Evolutionary conservation across 495 filamentous ascomycete species (phyloP), one percentile per base, ranked within the genome.

Genomic region (Trichocladium antarcticum): DNA sequence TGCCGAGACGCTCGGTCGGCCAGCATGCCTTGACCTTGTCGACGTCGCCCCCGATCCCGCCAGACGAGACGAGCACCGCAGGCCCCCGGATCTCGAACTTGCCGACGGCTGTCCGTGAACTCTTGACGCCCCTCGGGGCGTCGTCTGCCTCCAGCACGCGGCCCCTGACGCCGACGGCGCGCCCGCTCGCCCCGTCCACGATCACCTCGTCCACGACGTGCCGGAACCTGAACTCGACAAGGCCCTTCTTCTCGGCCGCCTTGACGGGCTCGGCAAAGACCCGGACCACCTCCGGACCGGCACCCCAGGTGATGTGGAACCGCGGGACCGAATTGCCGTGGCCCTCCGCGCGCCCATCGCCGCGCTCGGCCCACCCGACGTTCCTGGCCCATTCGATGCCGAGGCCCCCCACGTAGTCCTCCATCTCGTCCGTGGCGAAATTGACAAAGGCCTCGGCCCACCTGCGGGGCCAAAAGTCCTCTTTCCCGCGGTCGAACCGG

Each of bases 361-460:
- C 73, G 10, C 72, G 63, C 64, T 76, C 73, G 21, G 72, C 73
- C 73, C 73, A 76, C 27, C 64, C 68, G 1, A 76, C 71, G 37
- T 61, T 71, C 2, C 59, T 17, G 9, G 73, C 35, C 50, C 75
- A 74, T 1, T 70, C 65, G 0, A 70, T 36, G 3, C 73, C 73
- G 32, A 54, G 56, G 11, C 57, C 67, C 57, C 70, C 70, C 40
- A 74, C 64, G 41, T 76, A 76, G 21, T 28, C 41, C 61, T 76
- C 73, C 64, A 74, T 67, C 40, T 67, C 69, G 49, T 67, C 65
- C 2, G 69, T 60, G 0, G 73, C 73, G 45, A 76, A 76, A 46
- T 72, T 57, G 20, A 76, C 73, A 55, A 75, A 76, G 6, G 73
- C 73, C 54, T 74, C 67, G 36, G 73, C 73, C 73, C 73, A 76